Conservation (phyloP, 306 rosid genomes). For the Pueraria montana region DNA sequence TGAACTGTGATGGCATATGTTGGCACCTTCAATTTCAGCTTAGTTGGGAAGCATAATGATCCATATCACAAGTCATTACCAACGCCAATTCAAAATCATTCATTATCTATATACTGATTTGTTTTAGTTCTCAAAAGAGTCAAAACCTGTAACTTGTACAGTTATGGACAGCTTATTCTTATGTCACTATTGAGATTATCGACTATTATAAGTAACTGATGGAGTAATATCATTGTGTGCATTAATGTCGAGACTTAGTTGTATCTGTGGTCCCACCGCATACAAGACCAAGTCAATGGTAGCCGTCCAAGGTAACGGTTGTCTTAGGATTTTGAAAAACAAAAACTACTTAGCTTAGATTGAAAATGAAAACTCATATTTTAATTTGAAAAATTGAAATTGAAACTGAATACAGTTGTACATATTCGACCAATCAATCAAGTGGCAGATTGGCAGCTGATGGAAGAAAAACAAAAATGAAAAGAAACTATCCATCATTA, state of each 20-base stretch:
- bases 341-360: too few relatives aligned
- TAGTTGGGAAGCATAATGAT: neutral
- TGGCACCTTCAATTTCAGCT: neutral
- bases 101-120: too few relatives aligned
- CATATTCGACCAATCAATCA: slow-evolving; percentile 41
- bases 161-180: too few relatives aligned
- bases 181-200: too few relatives aligned
- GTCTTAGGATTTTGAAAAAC: slow-evolving; percentile 4
- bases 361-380: too few relatives aligned
- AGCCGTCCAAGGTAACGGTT: slow-evolving; percentile 50
- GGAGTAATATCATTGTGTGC: neutral
- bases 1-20: too few relatives aligned
- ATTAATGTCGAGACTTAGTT: neutral
- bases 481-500: neutral
- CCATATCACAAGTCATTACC: neutral
- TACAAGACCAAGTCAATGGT: slow-evolving; percentile 48
- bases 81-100: neutral
- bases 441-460: slow-evolving; percentile 37
- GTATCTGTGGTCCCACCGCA: slow-evolving; percentile 31
- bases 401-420: slow-evolving; percentile 42
- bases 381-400: neutral
- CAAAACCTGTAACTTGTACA: too few relatives aligned
- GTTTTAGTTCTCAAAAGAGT: too few relatives aligned
- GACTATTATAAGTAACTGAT: too few relatives aligned
- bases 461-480: too few relatives aligned